A percentile compares a stretch with the other conserved stretches of the same genome.
These are phyloP conservation scores for Kodamaea hsintzibuensis DNA, from an alignment of 805 yeast species.

Conservation along the genomic window DNA sequence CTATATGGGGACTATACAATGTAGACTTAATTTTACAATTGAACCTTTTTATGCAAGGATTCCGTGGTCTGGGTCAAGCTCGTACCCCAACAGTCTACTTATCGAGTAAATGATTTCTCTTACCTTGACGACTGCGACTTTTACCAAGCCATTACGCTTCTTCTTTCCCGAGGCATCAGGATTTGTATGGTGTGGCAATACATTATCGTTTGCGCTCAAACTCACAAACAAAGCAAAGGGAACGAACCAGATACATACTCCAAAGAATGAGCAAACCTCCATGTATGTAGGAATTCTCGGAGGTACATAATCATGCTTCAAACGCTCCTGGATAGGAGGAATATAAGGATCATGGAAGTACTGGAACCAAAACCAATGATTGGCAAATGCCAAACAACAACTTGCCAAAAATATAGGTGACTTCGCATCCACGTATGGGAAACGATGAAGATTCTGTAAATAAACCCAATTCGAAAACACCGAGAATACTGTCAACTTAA, in stretches of 20 bases:
- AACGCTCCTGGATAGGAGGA: slow-evolving; percentile 65
- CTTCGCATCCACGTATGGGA: slow-evolving; percentile 79
- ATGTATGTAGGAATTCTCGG: slow-evolving; percentile 78
- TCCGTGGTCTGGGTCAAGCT: slow-evolving; percentile 52
- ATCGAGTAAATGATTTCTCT: slow-evolving; percentile 49
- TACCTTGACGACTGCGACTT: slow-evolving; percentile 56
- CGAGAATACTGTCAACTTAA: slow-evolving; percentile 64
- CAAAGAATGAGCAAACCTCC: slow-evolving; percentile 94
- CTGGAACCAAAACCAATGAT: slow-evolving; percentile 89
- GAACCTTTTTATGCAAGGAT: slow-evolving; percentile 35
- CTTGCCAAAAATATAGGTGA: slow-evolving; percentile 71
- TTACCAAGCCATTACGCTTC: slow-evolving; percentile 60
- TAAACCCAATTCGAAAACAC: slow-evolving; percentile 72
- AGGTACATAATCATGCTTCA: slow-evolving; percentile 58
- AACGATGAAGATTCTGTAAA: slow-evolving; percentile 70
- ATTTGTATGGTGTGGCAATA: slow-evolving; percentile 61
- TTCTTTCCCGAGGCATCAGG: slow-evolving; percentile 24
- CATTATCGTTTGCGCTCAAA: slow-evolving; percentile 86
- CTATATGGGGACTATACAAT: not conserved
- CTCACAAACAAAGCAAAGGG: slow-evolving; percentile 93
- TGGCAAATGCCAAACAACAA: slow-evolving; percentile 69
- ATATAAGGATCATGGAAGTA: slow-evolving; percentile 72
- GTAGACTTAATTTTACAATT: too few relatives aligned
- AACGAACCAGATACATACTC: slow-evolving; percentile 88
- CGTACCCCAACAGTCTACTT: slow-evolving; percentile 63